phyloP scores from a whole-genome alignment of 768 basidiomycete species.

The Peribolospora kevripleyi region DNA sequence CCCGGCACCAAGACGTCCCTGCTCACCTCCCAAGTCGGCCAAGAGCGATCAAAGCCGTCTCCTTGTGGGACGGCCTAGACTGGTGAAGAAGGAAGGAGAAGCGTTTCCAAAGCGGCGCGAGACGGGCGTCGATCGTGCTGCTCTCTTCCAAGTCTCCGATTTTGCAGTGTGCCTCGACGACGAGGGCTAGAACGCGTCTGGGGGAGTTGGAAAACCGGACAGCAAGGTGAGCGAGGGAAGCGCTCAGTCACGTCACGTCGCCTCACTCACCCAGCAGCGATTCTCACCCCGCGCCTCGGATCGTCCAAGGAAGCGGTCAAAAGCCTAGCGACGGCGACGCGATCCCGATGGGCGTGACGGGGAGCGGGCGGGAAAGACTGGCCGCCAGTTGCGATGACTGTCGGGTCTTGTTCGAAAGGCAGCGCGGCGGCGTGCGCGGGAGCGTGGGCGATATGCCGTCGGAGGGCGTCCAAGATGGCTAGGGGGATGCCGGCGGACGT shows the following conservation, averaged over 20 bases:
- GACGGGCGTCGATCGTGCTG: background rate
- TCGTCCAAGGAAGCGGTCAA: background rate
- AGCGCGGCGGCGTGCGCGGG: background rate
- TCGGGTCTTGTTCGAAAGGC: background rate
- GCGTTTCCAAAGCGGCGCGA: background rate
- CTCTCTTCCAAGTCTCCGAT: background rate
- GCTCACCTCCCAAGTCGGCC: background rate
- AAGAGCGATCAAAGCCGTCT: conserved; percentile 5
- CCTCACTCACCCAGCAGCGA: conserved; percentile 9
- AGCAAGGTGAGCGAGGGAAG: background rate
- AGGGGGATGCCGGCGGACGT: conserved; percentile 3
- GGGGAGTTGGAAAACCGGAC: background rate
- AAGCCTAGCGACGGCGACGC: too few relatives aligned
- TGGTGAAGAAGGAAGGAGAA: conserved; percentile 1
- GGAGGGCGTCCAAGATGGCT: background rate
- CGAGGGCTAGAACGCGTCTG: conserved; percentile 7
- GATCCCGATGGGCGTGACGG: too few relatives aligned
- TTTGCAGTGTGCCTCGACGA: conserved; percentile 1
- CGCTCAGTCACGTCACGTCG: too few relatives aligned
- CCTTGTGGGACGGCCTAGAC: background rate
- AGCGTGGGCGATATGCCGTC: conserved; percentile 2
- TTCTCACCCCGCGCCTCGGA: conserved; percentile 3
- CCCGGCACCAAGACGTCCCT: background rate
- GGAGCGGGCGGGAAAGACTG: background rate
- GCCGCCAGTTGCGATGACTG: background rate